phyloP scores from a whole-genome alignment of 1,139 yeast genomes.

The Eremothecium sinecaudum region DNA sequence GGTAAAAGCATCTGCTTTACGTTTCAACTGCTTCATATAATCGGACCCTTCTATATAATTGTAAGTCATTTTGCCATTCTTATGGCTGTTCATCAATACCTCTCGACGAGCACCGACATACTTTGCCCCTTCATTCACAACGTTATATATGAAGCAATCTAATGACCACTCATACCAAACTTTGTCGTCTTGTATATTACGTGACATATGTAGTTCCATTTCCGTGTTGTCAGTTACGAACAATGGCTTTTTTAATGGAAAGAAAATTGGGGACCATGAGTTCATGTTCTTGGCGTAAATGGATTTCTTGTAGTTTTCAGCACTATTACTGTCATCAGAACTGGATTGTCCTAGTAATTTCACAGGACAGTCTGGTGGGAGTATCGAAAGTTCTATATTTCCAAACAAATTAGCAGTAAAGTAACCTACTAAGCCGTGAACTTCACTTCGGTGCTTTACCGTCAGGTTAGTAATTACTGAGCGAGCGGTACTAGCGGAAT shows the following conservation, averaged over 20 bases:
- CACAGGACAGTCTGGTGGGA: slow-evolving; percentile 34
- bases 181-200: slow-evolving; percentile 31
- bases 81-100: not conserved
- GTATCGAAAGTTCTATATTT: slow-evolving; percentile 46
- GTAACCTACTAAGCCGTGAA: slow-evolving; percentile 70
- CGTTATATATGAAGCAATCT: slow-evolving; percentile 40
- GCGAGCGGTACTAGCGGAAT: slow-evolving; percentile 12
- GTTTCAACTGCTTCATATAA: not conserved
- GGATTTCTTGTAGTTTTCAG: slow-evolving; percentile 19
- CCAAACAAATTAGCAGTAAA: slow-evolving; percentile 60
- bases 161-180: slow-evolving; percentile 75
- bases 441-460: slow-evolving; percentile 38
- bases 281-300: slow-evolving; percentile 45
- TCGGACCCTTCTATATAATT: not conserved
- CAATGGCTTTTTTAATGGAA: slow-evolving; percentile 53
- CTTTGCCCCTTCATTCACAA: slow-evolving; percentile 10
- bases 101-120: not conserved
- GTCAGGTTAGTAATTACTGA: slow-evolving; percentile 28
- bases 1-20: slow-evolving; percentile 8
- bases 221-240: slow-evolving; percentile 44
- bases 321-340: slow-evolving; percentile 1
- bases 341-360: slow-evolving; percentile 8
- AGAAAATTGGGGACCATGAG: slow-evolving; percentile 68
- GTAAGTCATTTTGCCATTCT: not conserved
- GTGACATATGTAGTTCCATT: slow-evolving; percentile 38